A percentile compares a stretch with the other conserved stretches of the same genome.
Evolutionary conservation across 371 early-diverging fungal genomes (phyloP).

Genomic region (Synchytrium microbalum): DNA sequence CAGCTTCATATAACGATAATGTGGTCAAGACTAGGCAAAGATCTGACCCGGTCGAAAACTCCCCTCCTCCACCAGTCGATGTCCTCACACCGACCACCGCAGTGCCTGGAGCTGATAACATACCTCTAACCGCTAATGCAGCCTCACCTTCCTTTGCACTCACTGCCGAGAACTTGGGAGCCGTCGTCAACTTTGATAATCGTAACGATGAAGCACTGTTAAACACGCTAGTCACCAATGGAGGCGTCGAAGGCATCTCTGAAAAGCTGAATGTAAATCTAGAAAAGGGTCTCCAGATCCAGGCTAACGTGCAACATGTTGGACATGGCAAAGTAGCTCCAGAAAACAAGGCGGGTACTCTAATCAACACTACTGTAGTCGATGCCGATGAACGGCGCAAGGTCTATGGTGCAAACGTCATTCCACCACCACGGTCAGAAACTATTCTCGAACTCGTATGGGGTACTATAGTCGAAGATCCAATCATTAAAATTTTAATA

Average conservation of each 20-base stretch:
- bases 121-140: neutral
- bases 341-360: neutral
- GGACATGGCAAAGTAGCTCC: neutral
- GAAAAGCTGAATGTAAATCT: constrained; percentile 1
- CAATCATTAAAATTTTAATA: constrained; percentile 42
- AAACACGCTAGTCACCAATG: constrained; percentile 22
- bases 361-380: constrained; percentile 8
- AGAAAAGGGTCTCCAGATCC: neutral
- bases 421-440: constrained; percentile 48
- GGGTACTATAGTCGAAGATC: constrained; percentile 25
- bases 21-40: too few species aligned
- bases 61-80: too few species aligned
- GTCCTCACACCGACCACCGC: too few species aligned
- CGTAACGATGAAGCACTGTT: constrained; percentile 23
- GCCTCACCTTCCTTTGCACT: neutral
- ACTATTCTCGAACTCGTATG: constrained; percentile 49
- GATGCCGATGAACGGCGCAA: constrained; percentile 24
- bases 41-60: too few species aligned
- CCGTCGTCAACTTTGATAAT: constrained; percentile 34
- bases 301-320: neutral
- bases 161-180: constrained; percentile 26
- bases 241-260: constrained; percentile 37
- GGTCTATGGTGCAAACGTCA: constrained; percentile 54
- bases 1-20: too few species aligned
- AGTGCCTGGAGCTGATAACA: too few species aligned